Conservation (phyloP, 2,329 filamentous ascomycete species). For the Apiospora phragmitis region DNA sequence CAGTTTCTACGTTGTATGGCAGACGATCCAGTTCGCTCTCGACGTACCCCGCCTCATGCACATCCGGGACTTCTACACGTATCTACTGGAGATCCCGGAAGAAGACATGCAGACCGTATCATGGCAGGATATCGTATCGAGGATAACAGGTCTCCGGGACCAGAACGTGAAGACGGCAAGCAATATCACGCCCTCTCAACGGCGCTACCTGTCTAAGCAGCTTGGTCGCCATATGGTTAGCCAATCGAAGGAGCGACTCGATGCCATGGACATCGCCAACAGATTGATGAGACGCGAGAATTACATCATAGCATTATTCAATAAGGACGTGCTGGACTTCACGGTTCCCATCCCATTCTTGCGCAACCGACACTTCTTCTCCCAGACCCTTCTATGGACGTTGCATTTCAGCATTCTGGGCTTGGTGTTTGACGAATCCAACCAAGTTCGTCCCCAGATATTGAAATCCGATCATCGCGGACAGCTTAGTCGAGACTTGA, state of each 20-base stretch:
- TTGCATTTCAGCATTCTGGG: conserved; percentile 88
- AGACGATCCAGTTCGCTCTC: conserved; percentile 70
- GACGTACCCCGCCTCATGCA: conserved; percentile 73
- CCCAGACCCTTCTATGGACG: conserved; percentile 88
- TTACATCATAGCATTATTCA: conserved; percentile 94
- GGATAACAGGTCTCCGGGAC: conserved; percentile 81
- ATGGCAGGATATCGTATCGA: conserved; percentile 87
- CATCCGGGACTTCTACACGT: conserved; percentile 82
- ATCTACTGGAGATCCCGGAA: conserved; percentile 78
- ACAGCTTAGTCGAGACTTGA: conserved; percentile 75
- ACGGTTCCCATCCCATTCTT: conserved; percentile 85
- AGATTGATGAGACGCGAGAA: conserved; percentile 95
- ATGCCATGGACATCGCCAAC: conserved; percentile 96
- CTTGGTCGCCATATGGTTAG: conserved; percentile 71
- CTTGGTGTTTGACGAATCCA: conserved; percentile 87
- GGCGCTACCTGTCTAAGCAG: conserved; percentile 43
- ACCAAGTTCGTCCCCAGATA: conserved; percentile 84
- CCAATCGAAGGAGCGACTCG: conserved; percentile 90
- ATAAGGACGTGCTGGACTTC: conserved; percentile 91
- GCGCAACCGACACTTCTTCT: conserved; percentile 78
- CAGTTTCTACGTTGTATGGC: conserved; percentile 82
- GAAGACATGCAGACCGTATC: conserved; percentile 91
- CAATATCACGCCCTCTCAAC: conserved; percentile 52
- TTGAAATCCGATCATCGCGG: conserved; percentile 80
- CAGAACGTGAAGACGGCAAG: conserved; percentile 78